phyloP scores from a whole-genome alignment of 768 basidiomycete species.

The Daedaleopsis nitida region DNA sequence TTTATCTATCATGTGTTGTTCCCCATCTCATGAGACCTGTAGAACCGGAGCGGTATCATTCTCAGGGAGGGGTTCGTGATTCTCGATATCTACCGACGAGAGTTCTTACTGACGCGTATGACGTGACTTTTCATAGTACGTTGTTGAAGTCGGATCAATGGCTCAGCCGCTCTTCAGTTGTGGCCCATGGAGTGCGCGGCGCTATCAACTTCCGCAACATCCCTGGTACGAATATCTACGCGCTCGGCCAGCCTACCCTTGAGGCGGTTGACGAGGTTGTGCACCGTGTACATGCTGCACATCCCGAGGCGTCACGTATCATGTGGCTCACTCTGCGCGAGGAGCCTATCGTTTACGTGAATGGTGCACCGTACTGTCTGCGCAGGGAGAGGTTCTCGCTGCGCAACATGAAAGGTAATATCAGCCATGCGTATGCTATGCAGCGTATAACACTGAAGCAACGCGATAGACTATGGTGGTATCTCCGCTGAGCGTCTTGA shows the following conservation, averaged over 20 bases:
- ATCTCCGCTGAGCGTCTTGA: slow-evolving; percentile 91
- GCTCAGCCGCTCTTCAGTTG: slow-evolving; percentile 69
- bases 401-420: slow-evolving; percentile 88
- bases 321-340: slow-evolving; percentile 95
- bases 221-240: slow-evolving; percentile 79
- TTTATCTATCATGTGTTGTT: background rate
- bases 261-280: slow-evolving; percentile 87
- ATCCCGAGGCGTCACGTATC: slow-evolving; percentile 63
- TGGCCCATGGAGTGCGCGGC: slow-evolving; percentile 77
- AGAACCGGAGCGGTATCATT: slow-evolving; percentile 94
- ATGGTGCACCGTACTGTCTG: slow-evolving; percentile 89
- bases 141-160: slow-evolving; percentile 94
- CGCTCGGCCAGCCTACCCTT: slow-evolving; percentile 89
- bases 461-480: slow-evolving; percentile 80
- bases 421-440: background rate
- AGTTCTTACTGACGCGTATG: background rate
- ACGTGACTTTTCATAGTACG: slow-evolving; percentile 47
- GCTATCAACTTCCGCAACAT: slow-evolving; percentile 93
- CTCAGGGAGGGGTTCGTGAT: slow-evolving; percentile 75
- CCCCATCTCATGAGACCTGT: background rate
- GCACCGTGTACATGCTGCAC: slow-evolving; percentile 55
- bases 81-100: background rate
- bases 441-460: background rate
- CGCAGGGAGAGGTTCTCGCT: slow-evolving; percentile 84
- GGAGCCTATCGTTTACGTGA: slow-evolving; percentile 89